These are phyloP conservation scores for Psilocybe cubensis DNA, from an alignment of 768 basidiomycete species.

Conservation along the genomic window DNA sequence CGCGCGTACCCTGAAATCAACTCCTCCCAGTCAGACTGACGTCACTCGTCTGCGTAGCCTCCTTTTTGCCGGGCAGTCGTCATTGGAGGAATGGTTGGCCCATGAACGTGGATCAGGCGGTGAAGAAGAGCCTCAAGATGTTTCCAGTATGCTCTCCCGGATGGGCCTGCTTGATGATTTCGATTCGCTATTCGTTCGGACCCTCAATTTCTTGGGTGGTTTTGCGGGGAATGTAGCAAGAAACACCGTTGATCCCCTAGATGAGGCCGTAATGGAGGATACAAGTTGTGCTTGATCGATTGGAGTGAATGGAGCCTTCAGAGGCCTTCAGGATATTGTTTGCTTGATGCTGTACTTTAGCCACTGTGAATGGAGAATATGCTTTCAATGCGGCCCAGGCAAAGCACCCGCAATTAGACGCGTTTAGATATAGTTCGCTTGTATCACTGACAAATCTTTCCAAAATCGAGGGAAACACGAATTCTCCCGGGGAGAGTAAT, in stretches of 20 bases:
- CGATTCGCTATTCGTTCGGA: slow-evolving; percentile 63
- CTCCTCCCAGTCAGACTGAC: slow-evolving; percentile 71
- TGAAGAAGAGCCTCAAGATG: slow-evolving; percentile 32
- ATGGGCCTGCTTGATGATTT: slow-evolving; percentile 64
- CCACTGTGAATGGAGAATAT: too few relatives aligned
- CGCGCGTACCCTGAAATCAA: slow-evolving; percentile 35
- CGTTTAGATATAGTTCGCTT: too few relatives aligned
- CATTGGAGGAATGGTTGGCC: slow-evolving; percentile 71
- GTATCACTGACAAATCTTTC: too few relatives aligned
- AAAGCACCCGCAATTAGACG: too few relatives aligned
- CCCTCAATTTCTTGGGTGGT: slow-evolving; percentile 62
- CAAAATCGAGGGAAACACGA: too few relatives aligned
- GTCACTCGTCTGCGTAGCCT: slow-evolving; percentile 70
- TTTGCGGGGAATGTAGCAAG: slow-evolving; percentile 31
- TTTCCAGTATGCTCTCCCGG: slow-evolving; percentile 45
- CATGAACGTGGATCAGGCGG: slow-evolving; percentile 18
- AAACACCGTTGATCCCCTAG: slow-evolving; percentile 15
- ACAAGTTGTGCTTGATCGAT: neutral
- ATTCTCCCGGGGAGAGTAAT: too few relatives aligned
- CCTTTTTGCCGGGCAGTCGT: slow-evolving; percentile 59
- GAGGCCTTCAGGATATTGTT: too few relatives aligned
- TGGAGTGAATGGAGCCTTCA: too few relatives aligned
- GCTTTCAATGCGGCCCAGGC: too few relatives aligned
- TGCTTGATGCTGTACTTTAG: too few relatives aligned
- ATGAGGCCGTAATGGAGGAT: slow-evolving; percentile 19